Percentiles rank a stretch among this genome's conserved stretches.
These are phyloP conservation scores for Petunia hybrid DNA, from an alignment of 305 asterid species.

Conservation along the genomic window DNA sequence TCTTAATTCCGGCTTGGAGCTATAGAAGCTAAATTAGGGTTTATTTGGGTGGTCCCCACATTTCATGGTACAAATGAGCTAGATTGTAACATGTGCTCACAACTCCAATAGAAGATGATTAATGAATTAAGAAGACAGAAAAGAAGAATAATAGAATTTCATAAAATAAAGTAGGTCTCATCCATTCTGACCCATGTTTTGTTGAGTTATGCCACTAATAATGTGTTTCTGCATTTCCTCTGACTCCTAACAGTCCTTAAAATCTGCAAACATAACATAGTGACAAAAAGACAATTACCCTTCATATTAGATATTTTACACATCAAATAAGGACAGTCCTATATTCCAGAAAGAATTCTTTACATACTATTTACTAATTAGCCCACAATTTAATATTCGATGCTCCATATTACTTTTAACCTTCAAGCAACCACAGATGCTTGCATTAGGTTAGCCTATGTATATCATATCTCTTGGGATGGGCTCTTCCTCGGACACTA, in stretches of 20 bases:
- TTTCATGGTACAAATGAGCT: neutral
- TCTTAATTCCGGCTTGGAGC: neutral
- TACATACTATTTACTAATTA: neutral
- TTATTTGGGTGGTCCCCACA: neutral
- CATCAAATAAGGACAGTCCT: neutral
- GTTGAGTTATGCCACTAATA: too few relatives aligned
- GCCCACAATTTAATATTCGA: neutral
- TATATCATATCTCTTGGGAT: too few relatives aligned
- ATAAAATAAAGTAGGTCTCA: too few relatives aligned
- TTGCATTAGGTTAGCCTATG: too few relatives aligned
- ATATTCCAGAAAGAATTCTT: neutral
- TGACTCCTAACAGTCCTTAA: neutral
- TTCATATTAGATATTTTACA: neutral
- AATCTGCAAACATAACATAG: too few relatives aligned
- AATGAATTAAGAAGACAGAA: neutral
- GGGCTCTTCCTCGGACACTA: too few relatives aligned
- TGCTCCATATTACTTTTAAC: neutral
- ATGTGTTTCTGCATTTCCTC: neutral
- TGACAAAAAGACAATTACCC: neutral
- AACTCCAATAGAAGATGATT: neutral
- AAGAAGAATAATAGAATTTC: neutral
- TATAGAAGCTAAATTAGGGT: neutral
- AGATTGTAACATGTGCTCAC: neutral
- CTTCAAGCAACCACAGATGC: too few relatives aligned
- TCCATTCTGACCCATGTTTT: too few relatives aligned